These are phyloP conservation scores for Carnegiea gigantea DNA, from an alignment of 179 eudicot species.

Conservation along the genomic window DNA sequence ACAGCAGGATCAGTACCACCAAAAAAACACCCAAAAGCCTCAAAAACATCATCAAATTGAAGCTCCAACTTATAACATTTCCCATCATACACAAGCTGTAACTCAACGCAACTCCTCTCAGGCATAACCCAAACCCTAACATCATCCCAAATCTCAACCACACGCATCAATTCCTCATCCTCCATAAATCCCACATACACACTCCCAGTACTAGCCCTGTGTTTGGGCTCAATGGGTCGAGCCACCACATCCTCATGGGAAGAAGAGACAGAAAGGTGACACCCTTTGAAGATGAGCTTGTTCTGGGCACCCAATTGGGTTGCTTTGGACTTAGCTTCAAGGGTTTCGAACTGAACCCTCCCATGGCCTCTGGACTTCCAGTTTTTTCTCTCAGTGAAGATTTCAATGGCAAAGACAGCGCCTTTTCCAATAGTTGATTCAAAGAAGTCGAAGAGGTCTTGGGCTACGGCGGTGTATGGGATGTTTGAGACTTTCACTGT, in stretches of 20 bases:
- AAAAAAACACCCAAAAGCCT: slow-evolving; percentile 54
- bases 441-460: slow-evolving; percentile 54
- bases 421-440: slow-evolving; percentile 51
- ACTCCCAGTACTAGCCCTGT: slow-evolving; percentile 45
- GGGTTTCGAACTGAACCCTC: slow-evolving; percentile 79
- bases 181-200: slow-evolving; percentile 63
- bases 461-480: slow-evolving; percentile 60
- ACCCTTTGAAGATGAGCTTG: slow-evolving; percentile 48
- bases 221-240: slow-evolving; percentile 51
- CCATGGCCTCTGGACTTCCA: slow-evolving; percentile 90
- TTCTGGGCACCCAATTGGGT: slow-evolving; percentile 27
- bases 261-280: slow-evolving; percentile 32
- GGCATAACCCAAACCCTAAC: slow-evolving; percentile 73
- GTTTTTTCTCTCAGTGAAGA: slow-evolving; percentile 61
- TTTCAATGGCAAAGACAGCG: slow-evolving; percentile 70
- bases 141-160: slow-evolving; percentile 59
- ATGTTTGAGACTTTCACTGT: slow-evolving; percentile 62
- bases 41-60: slow-evolving; percentile 66
- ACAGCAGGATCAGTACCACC: slow-evolving; percentile 50
- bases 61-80: slow-evolving; percentile 63
- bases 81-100: slow-evolving; percentile 42
- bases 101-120: slow-evolving; percentile 56
- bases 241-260: slow-evolving; percentile 61
- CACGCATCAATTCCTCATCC: slow-evolving; percentile 47
- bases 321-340: slow-evolving; percentile 46